Evolutionary conservation across 768 basidiomycete species (phyloP).

Genomic region (Tremella mesenterica): DNA sequence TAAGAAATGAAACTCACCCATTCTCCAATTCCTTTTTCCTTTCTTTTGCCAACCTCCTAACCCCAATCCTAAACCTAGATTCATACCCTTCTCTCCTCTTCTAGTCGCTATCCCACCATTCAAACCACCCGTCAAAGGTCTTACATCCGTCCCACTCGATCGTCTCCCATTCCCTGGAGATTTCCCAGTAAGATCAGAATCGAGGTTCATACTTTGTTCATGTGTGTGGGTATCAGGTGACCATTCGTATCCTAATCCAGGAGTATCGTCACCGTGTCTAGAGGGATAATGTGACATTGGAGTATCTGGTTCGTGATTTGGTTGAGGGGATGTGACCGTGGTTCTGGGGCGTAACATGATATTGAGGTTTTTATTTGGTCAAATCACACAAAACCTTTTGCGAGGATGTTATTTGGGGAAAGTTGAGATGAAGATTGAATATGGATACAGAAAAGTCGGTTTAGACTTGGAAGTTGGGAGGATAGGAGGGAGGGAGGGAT

Average conservation of each 20-base stretch:
- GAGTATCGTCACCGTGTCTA: neutral
- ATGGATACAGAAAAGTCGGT: too few relatives aligned
- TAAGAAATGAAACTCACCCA: neutral
- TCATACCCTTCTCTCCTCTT: conserved; percentile 8
- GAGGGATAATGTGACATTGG: conserved; percentile 21
- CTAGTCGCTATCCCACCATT: conserved; percentile 9
- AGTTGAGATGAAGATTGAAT: too few relatives aligned
- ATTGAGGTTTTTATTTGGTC: too few relatives aligned
- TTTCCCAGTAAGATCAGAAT: neutral
- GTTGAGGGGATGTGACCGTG: neutral
- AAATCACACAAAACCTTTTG: too few relatives aligned
- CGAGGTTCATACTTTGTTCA: neutral
- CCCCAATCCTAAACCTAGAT: conserved; percentile 1
- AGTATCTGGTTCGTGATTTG: conserved; percentile 20
- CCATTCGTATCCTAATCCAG: neutral
- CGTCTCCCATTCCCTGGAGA: neutral
- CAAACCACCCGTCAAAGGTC: neutral
- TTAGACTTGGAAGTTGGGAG: too few relatives aligned
- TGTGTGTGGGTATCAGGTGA: neutral
- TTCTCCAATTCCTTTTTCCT: conserved; percentile 3
- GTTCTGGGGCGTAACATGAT: neutral
- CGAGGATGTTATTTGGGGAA: too few relatives aligned
- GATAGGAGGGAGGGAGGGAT: too few relatives aligned
- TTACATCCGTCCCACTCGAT: neutral
- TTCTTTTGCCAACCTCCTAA: conserved; percentile 4